Evolutionary conservation across 805 yeast genomes (phyloP), one percentile per base, ranked within the genome.

Genomic region (Priceomyces medius): DNA sequence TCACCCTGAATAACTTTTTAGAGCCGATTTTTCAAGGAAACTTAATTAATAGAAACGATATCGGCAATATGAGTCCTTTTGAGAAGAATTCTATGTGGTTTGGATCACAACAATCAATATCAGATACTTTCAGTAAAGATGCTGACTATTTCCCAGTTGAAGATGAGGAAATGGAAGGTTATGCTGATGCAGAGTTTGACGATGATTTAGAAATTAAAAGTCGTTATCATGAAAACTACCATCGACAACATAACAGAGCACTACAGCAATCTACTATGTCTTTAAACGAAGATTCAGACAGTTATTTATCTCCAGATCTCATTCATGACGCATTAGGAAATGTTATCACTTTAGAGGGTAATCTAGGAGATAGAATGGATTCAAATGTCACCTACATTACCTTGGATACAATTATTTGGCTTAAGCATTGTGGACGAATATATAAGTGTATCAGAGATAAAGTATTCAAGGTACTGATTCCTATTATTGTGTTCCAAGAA

Each of bases 401-500:
- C 0, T 66, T 85, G 42, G 95, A 85, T 60, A 85, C 93, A 2
- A 85, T 86, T 48, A 79, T 84, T 43, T 85, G 91, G 90, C 64
- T 85, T 48, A 83, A 85, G 52, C 90, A 84, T 54, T 84, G 89
- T 58, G 95, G 91, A 2, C 73, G 83, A 46, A 69, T 85, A 16
- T 85, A 74, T 63, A 85, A 85, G 56, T 79, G 87, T 50, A 75
- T 83, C 9, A 71, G 82, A 23, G 76, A 77, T 48, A 73, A 71
- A 10, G 75, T 83, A 2, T 71, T 85, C 45, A 78, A 73, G 46
- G 65, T 81, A 18, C 76, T 81, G 50, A 79, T 85, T 3, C 90
- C 93, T 31, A 65, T 85, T 43, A 81, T 86, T 14, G 88, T 85
- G 4, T 85, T 85, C 55, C 91, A 85, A 64, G 93, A 85, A 54